Evolutionary conservation across 1,139 yeast genomes (phyloP), one percentile per base, ranked within the genome.

Genomic region (Hansenula sp.): DNA sequence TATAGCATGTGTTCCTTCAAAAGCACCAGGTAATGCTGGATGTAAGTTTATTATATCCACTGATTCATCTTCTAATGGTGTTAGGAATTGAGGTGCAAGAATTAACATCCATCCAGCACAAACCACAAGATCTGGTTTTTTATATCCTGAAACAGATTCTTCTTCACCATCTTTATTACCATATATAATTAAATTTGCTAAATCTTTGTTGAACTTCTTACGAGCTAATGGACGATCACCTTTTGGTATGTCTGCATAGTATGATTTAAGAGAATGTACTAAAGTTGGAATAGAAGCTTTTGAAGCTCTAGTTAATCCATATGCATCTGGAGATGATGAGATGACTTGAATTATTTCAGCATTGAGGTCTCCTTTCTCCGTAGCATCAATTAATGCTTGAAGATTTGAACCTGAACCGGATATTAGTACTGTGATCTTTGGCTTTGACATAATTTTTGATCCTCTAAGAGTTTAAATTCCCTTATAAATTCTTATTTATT

Each of bases 21-120:
- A 92, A 3, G 90, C 90, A 20, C 96, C 96, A 2, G 98, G 98
- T 43, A 92, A 75, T 0, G 98, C 97, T 3, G 98, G 98, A 60
- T 92, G 98, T 45, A 92, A 68, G 58, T 92, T 92, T 56, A 92
- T 89, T 47, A 92, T 89, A 24, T 89, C 84, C 26, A 89, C 74
- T 1, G 74, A 70, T 4, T 74, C 77, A 9, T 71, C 61, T 40
- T 71, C 78, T 35, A 90, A 65, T 2, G 92, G 90, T 36, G 69
- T 67, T 48, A 92, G 69, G 46, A 87, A 88, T 16, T 77, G 70
- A 3, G 89, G 82, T 2, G 96, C 84, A 48, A 92, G 71, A 45
- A 92, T 92, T 43, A 92, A 75, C 92, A 92, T 83, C 97, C 98
- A 92, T 2, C 98, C 98, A 9, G 98, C 98, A 66, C 98, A 92